These are phyloP conservation scores for Phytopythium boreale DNA, from an alignment of 352 stramenopile genomes.

Conservation along the genomic window DNA sequence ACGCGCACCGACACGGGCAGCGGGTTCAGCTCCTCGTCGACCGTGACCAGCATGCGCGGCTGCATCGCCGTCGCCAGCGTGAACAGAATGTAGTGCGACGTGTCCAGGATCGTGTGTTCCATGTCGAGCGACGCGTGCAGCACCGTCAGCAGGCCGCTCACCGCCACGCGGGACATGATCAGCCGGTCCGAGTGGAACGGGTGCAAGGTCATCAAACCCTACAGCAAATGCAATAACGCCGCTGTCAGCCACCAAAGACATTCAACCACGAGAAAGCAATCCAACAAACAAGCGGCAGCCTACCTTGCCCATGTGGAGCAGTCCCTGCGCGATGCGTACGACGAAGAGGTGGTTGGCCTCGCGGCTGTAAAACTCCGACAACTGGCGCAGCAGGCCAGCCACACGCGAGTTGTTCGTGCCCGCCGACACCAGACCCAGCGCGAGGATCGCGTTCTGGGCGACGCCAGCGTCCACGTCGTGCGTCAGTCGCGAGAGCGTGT, in stretches of 20 bases:
- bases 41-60: slow-evolving; percentile 98
- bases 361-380: slow-evolving; percentile 98
- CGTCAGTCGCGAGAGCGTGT: slow-evolving; percentile 97
- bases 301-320: slow-evolving; percentile 99
- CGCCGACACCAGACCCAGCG: slow-evolving; percentile 94
- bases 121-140: slow-evolving; percentile 97
- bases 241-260: slow-evolving; percentile 1
- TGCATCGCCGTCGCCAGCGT: slow-evolving; percentile 97
- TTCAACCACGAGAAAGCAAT: slow-evolving; percentile 1
- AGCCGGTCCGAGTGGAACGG: slow-evolving; percentile 97
- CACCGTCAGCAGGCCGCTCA: slow-evolving; percentile 95
- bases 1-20: slow-evolving; percentile 97
- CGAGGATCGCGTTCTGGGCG: slow-evolving; percentile 97
- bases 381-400: slow-evolving; percentile 94
- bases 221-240: neutral
- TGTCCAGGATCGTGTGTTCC: slow-evolving; percentile 98
- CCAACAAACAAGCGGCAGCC: neutral
- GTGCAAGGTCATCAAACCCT: slow-evolving; percentile 96
- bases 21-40: slow-evolving; percentile 96
- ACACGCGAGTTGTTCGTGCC: slow-evolving; percentile 99
- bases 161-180: slow-evolving; percentile 86
- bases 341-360: slow-evolving; percentile 98
- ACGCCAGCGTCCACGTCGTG: slow-evolving; percentile 97
- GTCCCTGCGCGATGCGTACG: slow-evolving; percentile 97
- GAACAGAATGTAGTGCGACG: slow-evolving; percentile 98